A percentile compares a stretch with the other conserved stretches of the same genome.
Evolutionary conservation across 1,284 basidiomycete genomes (phyloP).

Genomic region (Apiotrichum montevideense): DNA sequence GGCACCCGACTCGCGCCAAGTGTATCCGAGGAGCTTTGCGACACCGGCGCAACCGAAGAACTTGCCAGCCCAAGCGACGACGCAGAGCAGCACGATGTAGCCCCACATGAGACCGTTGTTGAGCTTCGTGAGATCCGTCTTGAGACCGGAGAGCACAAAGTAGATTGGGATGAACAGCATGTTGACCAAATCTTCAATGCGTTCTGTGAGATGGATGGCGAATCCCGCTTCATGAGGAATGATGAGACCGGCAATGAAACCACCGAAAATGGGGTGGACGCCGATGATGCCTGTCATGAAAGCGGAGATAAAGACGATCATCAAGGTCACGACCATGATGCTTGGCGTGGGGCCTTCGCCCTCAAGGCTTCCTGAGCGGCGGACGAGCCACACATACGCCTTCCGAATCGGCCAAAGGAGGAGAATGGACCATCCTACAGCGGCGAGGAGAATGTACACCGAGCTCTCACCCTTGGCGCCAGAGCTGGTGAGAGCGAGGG

Average conservation of each 20-base stretch:
- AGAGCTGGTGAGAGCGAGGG: slow-evolving; percentile 69
- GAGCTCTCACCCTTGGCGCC: slow-evolving; percentile 60
- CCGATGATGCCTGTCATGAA: slow-evolving; percentile 73
- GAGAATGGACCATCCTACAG: slow-evolving; percentile 73
- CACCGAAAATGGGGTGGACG: slow-evolving; percentile 76
- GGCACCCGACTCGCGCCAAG: slow-evolving; percentile 69
- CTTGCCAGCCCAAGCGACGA: slow-evolving; percentile 75
- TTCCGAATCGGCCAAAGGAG: slow-evolving; percentile 66
- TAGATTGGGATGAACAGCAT: slow-evolving; percentile 75
- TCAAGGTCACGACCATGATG: slow-evolving; percentile 70
- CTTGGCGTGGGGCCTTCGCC: slow-evolving; percentile 60
- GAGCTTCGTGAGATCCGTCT: slow-evolving; percentile 74
- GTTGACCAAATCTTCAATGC: slow-evolving; percentile 66
- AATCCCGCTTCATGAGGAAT: slow-evolving; percentile 83
- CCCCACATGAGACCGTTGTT: slow-evolving; percentile 72
- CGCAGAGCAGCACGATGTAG: slow-evolving; percentile 71
- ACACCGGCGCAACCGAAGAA: slow-evolving; percentile 61
- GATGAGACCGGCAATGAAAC: slow-evolving; percentile 80
- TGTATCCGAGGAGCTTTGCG: slow-evolving; percentile 64
- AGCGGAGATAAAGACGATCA: slow-evolving; percentile 68
- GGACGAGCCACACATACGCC: slow-evolving; percentile 63
- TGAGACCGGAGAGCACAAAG: slow-evolving; percentile 73
- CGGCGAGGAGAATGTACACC: slow-evolving; percentile 72
- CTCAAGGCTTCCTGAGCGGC: slow-evolving; percentile 68
- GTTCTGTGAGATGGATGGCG: slow-evolving; percentile 66